Conservation (phyloP, 2,329 filamentous ascomycete genomes). For the Dryadomyces quercivorus region DNA sequence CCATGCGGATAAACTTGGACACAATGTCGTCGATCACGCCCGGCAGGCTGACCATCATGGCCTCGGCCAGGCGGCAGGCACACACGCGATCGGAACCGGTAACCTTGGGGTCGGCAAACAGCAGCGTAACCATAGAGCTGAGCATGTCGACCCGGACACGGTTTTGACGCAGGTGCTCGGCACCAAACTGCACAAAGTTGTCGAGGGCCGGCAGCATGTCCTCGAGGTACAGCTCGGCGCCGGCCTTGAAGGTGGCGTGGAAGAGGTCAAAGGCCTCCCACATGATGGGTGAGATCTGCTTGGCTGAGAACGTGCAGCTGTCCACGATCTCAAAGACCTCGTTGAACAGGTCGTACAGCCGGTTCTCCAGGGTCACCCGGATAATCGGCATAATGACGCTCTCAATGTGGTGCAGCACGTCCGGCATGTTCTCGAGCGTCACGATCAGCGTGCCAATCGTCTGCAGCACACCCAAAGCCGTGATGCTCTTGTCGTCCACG, state of each 20-base stretch:
- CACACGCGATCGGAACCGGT: constrained; percentile 91
- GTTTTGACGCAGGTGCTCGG: constrained; percentile 66
- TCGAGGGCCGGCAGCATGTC: constrained; percentile 97
- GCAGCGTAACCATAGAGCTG: constrained; percentile 87
- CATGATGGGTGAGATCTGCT: constrained; percentile 91
- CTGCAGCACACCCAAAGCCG: constrained; percentile 87
- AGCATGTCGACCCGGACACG: constrained; percentile 79
- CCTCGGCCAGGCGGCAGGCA: constrained; percentile 93
- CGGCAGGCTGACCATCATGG: constrained; percentile 89
- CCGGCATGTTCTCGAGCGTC: constrained; percentile 91
- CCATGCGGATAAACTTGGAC: constrained; percentile 76
- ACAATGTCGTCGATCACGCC: constrained; percentile 82
- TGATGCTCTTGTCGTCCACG: constrained; percentile 96
- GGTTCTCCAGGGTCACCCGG: constrained; percentile 91
- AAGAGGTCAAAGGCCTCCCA: constrained; percentile 98
- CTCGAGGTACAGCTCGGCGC: constrained; percentile 92
- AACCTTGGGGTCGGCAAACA: constrained; percentile 86
- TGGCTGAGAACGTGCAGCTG: constrained; percentile 96
- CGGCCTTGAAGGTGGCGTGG: constrained; percentile 92
- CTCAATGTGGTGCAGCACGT: constrained; percentile 88
- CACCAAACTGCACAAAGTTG: constrained; percentile 93
- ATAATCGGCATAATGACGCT: constrained; percentile 96
- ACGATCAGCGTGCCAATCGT: constrained; percentile 96
- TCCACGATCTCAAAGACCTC: constrained; percentile 99
- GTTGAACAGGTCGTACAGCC: constrained; percentile 95